phyloP scores from a whole-genome alignment of 2,329 filamentous ascomycete species.

The Apiospora saccharicola region DNA sequence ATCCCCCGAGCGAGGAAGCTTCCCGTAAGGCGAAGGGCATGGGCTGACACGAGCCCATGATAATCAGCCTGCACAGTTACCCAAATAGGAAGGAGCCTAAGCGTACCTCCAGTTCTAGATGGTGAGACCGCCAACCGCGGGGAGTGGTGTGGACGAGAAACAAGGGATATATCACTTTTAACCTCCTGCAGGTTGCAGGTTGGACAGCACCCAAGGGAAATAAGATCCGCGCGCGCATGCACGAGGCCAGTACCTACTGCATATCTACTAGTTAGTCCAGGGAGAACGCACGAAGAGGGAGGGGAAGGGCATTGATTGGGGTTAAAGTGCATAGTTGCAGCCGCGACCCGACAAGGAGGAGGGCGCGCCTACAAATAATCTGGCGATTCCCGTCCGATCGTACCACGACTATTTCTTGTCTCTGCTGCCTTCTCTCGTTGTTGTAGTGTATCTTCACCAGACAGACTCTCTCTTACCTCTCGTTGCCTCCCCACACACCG shows the following conservation, averaged over 20 bases:
- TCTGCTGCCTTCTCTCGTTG: not conserved
- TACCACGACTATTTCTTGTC: not conserved
- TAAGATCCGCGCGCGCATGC: slow-evolving; percentile 19
- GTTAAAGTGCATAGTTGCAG: slow-evolving; percentile 1
- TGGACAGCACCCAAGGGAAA: not conserved
- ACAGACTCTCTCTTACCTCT: not conserved
- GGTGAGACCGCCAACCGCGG: not conserved
- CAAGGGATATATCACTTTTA: slow-evolving; percentile 10
- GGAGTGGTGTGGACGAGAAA: not conserved
- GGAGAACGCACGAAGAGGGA: not conserved
- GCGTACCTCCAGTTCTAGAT: not conserved
- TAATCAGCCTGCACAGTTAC: not conserved
- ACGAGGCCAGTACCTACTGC: not conserved
- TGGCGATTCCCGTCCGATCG: not conserved
- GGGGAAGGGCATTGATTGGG: not conserved
- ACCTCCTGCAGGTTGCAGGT: slow-evolving; percentile 6
- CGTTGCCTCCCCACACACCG: not conserved
- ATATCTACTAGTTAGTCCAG: not conserved
- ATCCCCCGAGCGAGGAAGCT: not conserved
- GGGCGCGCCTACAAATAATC: slow-evolving; percentile 14
- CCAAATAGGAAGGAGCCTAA: slow-evolving; percentile 10
- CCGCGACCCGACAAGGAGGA: not conserved
- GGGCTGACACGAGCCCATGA: slow-evolving; percentile 3
- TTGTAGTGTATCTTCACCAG: not conserved
- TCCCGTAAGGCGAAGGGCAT: slow-evolving; percentile 13